phyloP scores from a whole-genome alignment of 2,329 filamentous ascomycete species.

The Rachicladosporium sp. region DNA sequence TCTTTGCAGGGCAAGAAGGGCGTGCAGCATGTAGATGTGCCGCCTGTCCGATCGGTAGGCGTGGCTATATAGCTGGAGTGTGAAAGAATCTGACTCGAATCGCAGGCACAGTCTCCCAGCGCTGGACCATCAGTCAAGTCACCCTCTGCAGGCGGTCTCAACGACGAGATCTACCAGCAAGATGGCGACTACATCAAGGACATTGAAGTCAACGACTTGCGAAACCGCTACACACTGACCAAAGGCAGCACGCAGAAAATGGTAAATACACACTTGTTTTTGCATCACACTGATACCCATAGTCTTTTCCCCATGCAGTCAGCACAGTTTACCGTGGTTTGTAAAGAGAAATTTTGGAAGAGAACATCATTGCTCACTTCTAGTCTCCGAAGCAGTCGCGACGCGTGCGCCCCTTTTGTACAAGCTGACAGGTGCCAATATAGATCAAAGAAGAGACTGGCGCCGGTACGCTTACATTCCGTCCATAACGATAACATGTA shows the following conservation, averaged over 20 bases:
- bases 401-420: slow-evolving; percentile 50
- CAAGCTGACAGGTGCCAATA: slow-evolving; percentile 89
- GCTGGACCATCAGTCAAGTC: slow-evolving; percentile 43
- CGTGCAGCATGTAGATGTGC: slow-evolving; percentile 80
- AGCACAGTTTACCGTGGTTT: slow-evolving; percentile 13
- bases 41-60: slow-evolving; percentile 56
- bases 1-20: slow-evolving; percentile 55
- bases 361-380: slow-evolving; percentile 36
- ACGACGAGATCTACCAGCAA: slow-evolving; percentile 82
- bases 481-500: slow-evolving; percentile 32
- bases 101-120: slow-evolving; percentile 15
- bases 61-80: not conserved
- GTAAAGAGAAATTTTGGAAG: slow-evolving; percentile 22
- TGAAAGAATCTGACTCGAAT: not conserved
- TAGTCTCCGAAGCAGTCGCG: slow-evolving; percentile 24
- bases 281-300: slow-evolving; percentile 48
- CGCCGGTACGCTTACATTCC: slow-evolving; percentile 71
- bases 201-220: slow-evolving; percentile 95
- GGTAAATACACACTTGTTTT: slow-evolving; percentile 75
- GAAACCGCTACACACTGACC: slow-evolving; percentile 92
- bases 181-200: slow-evolving; percentile 98
- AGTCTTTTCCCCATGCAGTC: slow-evolving; percentile 42
- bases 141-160: slow-evolving; percentile 48
- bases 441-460: slow-evolving; percentile 99
- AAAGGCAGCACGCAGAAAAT: slow-evolving; percentile 97